These are phyloP conservation scores for Torulaspora microellipsoides DNA, from an alignment of 805 yeast genomes.

Conservation along the genomic window DNA sequence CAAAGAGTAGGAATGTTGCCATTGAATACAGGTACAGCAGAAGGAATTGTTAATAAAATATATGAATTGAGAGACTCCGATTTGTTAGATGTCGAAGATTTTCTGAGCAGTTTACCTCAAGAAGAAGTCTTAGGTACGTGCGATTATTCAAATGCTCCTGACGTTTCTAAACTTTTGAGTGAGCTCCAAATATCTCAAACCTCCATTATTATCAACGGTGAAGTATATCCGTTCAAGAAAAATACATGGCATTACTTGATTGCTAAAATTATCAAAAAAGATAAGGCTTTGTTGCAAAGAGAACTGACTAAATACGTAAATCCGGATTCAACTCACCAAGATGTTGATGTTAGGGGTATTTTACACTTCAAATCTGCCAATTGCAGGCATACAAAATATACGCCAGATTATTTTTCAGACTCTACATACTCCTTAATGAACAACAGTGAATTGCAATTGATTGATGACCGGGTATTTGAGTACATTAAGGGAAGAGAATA, in stretches of 20 bases:
- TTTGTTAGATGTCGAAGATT: constrained; percentile 13
- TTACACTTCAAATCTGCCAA: constrained; percentile 29
- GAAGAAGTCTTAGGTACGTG: constrained; percentile 11
- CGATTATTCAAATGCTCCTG: constrained; percentile 19
- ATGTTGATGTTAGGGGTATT: constrained; percentile 27
- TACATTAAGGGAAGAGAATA: constrained; percentile 16
- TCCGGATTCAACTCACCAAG: constrained; percentile 7
- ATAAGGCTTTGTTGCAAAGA: constrained; percentile 36
- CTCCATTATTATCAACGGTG: constrained; percentile 68
- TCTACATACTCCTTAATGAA: constrained; percentile 32
- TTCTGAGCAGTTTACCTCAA: constrained; percentile 16
- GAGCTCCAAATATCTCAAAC: constrained; percentile 45
- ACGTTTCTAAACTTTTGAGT: constrained; percentile 26
- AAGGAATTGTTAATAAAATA: constrained; percentile 21
- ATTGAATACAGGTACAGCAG: constrained; percentile 28
- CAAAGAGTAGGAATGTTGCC: constrained; percentile 86
- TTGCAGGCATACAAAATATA: constrained; percentile 45
- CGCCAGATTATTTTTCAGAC: constrained; percentile 43
- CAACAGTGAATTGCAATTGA: constrained; percentile 14
- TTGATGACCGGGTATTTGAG: constrained; percentile 23
- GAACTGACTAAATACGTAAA: constrained; percentile 15
- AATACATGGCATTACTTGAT: constrained; percentile 52
- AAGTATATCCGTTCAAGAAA: constrained; percentile 46
- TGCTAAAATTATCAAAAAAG: constrained; percentile 51
- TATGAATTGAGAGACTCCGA: constrained; percentile 23